Evolutionary conservation across 306 rosid species (phyloP).

Genomic region (Medicago ruthenica): DNA sequence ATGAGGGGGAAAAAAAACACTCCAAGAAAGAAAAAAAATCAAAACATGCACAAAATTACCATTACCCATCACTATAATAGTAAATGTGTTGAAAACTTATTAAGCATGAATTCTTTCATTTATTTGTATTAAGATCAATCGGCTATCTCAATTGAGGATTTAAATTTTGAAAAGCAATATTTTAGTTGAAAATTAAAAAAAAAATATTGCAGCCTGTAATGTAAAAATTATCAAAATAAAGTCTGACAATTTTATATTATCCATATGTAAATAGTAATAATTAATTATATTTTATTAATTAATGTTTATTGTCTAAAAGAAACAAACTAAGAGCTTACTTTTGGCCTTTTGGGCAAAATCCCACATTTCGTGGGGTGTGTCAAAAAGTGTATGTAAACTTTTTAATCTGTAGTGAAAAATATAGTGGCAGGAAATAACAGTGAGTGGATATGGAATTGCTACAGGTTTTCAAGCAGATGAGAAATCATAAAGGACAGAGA

Average conservation of each 20-base stretch:
- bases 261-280: not conserved
- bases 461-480: constrained; percentile 75
- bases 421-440: constrained; percentile 43
- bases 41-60: not conserved
- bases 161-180: not conserved
- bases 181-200: not conserved
- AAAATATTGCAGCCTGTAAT: not conserved
- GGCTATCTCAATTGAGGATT: not conserved
- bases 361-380: constrained; percentile 35
- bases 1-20: not conserved
- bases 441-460: constrained; percentile 49
- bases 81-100: too few species aligned
- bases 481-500: constrained; percentile 71
- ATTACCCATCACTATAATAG: too few species aligned
- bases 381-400: constrained; percentile 12
- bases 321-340: not conserved
- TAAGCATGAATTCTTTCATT: not conserved
- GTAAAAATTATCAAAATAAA: not conserved
- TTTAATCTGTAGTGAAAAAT: constrained; percentile 25
- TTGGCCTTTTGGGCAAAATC: constrained; percentile 19
- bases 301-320: not conserved
- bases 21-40: not conserved
- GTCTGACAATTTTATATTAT: not conserved
- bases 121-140: not conserved
- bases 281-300: not conserved